These are phyloP conservation scores for Apiotrichum siamense DNA, from an alignment of 1,284 basidiomycete genomes.

Conservation along the genomic window DNA sequence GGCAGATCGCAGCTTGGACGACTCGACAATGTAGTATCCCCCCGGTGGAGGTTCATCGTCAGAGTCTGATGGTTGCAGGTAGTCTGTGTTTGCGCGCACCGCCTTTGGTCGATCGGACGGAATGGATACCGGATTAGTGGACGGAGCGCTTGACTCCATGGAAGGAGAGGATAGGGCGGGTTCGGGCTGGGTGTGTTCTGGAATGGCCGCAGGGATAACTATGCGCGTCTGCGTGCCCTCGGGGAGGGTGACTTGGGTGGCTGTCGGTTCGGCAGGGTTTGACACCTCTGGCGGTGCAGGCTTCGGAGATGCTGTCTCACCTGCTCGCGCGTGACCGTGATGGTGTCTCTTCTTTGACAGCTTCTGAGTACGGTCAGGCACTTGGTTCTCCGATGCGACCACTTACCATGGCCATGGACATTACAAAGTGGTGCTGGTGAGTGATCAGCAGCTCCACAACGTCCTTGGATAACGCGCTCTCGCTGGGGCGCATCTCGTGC, in stretches of 20 bases:
- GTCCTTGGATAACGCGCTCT: slow-evolving; percentile 78
- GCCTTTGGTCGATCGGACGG: slow-evolving; percentile 13
- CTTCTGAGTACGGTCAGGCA: background rate
- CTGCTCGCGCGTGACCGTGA: background rate
- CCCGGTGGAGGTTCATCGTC: slow-evolving; percentile 44
- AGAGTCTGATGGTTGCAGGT: slow-evolving; percentile 46
- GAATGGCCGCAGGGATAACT: slow-evolving; percentile 1
- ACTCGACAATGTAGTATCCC: slow-evolving; percentile 44
- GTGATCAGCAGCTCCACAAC: slow-evolving; percentile 92
- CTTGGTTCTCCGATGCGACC: too few relatives aligned
- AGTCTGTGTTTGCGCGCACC: slow-evolving; percentile 38
- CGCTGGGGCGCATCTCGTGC: slow-evolving; percentile 72
- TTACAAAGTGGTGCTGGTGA: slow-evolving; percentile 42
- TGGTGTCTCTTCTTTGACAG: background rate
- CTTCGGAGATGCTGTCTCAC: background rate
- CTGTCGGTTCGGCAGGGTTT: too few relatives aligned
- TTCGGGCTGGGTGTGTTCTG: background rate
- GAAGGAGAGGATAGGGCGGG: background rate
- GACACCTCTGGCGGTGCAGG: too few relatives aligned
- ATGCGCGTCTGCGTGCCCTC: too few relatives aligned
- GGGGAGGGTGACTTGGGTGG: too few relatives aligned
- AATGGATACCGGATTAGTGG: slow-evolving; percentile 6
- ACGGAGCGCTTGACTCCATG: background rate
- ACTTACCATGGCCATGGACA: slow-evolving; percentile 37
- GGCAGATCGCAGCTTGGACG: too few relatives aligned